These are phyloP conservation scores for Penicillium nucicola DNA, from an alignment of 495 filamentous ascomycete genomes.

Conservation along the genomic window DNA sequence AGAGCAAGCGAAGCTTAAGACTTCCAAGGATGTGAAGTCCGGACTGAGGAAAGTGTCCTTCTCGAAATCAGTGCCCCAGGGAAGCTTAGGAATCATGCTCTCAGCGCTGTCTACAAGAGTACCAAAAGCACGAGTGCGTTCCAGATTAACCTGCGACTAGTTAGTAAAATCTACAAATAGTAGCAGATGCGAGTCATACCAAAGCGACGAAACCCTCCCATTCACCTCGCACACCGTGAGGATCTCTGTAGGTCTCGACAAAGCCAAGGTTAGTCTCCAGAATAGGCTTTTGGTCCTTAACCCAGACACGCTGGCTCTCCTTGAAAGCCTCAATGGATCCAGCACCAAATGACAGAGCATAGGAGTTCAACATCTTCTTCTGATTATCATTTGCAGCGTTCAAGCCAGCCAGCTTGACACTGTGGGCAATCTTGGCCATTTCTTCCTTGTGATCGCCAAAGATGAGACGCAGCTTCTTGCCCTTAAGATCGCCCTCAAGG, in stretches of 20 bases:
- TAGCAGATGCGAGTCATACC: constrained; percentile 32
- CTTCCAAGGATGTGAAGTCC: constrained; percentile 87
- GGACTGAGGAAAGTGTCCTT: constrained; percentile 93
- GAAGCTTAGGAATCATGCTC: constrained; percentile 78
- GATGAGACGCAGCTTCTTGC: constrained; percentile 69
- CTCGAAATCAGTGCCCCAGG: constrained; percentile 86
- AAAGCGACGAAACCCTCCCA: constrained; percentile 93
- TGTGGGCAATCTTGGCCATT: constrained; percentile 73
- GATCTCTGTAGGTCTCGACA: constrained; percentile 94
- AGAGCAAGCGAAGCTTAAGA: constrained; percentile 69
- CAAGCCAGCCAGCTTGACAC: constrained; percentile 67
- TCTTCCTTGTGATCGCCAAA: constrained; percentile 82
- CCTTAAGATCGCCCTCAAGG: constrained; percentile 59
- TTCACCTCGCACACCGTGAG: constrained; percentile 87
- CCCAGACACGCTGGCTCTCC: constrained; percentile 87
- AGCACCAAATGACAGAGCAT: constrained; percentile 77
- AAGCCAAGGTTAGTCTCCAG: constrained; percentile 94
- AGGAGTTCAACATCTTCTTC: constrained; percentile 76
- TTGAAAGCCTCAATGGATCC: constrained; percentile 88
- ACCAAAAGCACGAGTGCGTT: constrained; percentile 87
- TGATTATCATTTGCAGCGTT: constrained; percentile 84
- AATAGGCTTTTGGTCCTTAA: constrained; percentile 83
- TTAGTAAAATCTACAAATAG: constrained; percentile 10
- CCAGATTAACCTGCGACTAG: constrained; percentile 62
- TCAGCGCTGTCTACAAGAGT: constrained; percentile 78